phyloP scores from a whole-genome alignment of 768 basidiomycete genomes.

The Dentipellis sp. region DNA sequence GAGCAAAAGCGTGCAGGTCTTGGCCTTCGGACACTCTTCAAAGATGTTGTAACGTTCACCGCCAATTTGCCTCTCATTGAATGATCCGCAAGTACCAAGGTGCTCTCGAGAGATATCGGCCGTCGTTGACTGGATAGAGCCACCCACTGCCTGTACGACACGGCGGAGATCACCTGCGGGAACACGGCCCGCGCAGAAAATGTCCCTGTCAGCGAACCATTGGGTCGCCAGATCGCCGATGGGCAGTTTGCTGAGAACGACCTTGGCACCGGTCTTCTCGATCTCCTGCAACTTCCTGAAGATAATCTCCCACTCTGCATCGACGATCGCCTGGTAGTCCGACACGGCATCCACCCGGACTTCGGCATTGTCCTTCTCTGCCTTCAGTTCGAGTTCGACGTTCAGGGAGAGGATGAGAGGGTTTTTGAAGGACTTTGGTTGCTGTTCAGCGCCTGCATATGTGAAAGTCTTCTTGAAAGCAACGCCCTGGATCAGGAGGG shows the following conservation, averaged over 20 bases:
- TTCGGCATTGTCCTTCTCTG: conserved; percentile 99
- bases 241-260: conserved; percentile 95
- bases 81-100: conserved; percentile 86
- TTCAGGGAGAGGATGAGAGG: conserved; percentile 92
- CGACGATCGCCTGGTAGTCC: conserved; percentile 98
- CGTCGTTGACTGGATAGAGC: conserved; percentile 90
- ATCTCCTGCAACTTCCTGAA: conserved; percentile 95
- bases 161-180: conserved; percentile 82
- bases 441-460: conserved; percentile 98
- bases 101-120: conserved; percentile 87
- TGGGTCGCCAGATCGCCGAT: conserved; percentile 98
- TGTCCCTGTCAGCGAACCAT: conserved; percentile 98
- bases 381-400: conserved; percentile 97
- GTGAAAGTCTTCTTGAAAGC: conserved; percentile 99
- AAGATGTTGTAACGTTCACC: conserved; percentile 96
- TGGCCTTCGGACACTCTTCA: conserved; percentile 85
- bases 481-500: conserved; percentile 80
- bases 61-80: conserved; percentile 93
- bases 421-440: conserved; percentile 85
- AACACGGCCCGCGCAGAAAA: conserved; percentile 98
- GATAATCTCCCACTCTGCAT: conserved; percentile 99
- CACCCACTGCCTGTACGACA: conserved; percentile 94
- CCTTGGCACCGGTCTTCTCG: conserved; percentile 92
- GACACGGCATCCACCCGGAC: conserved; percentile 94
- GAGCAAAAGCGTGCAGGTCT: conserved; percentile 90